phyloP scores from a whole-genome alignment of 345 rosid species.

The Atalantia buxifolia region DNA sequence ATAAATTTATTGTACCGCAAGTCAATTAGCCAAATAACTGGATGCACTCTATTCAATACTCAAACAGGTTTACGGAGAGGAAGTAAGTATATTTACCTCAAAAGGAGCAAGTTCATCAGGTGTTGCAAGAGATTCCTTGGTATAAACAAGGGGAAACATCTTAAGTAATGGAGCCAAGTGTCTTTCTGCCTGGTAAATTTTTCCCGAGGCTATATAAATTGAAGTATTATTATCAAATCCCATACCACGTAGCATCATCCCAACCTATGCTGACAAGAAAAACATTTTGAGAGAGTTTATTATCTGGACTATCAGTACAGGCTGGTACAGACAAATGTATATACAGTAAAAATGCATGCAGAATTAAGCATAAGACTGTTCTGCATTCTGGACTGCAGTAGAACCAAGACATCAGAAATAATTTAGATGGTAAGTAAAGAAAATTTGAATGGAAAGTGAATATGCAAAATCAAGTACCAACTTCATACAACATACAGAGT shows the following conservation, averaged over 20 bases:
- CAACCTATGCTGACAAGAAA: conserved; percentile 79
- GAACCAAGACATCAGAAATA: neutral
- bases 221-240: conserved; percentile 87
- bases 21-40: neutral
- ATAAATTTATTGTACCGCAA: conserved; percentile 2
- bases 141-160: conserved; percentile 87
- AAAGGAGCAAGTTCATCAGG: conserved; percentile 84
- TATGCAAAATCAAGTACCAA: neutral
- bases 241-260: conserved; percentile 95
- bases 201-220: conserved; percentile 83
- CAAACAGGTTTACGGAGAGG: conserved; percentile 1
- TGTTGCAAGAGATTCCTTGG: conserved; percentile 86
- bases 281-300: conserved; percentile 21
- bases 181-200: conserved; percentile 61
- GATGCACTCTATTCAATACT: neutral
- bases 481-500: neutral
- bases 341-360: neutral
- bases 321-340: neutral
- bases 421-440: neutral
- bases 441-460: neutral
- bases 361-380: neutral
- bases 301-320: conserved; percentile 10
- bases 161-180: conserved; percentile 63
- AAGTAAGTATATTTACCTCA: conserved; percentile 40
- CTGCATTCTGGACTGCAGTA: neutral